These are phyloP conservation scores for Salix viminalis DNA, from an alignment of 345 rosid species.

Conservation along the genomic window DNA sequence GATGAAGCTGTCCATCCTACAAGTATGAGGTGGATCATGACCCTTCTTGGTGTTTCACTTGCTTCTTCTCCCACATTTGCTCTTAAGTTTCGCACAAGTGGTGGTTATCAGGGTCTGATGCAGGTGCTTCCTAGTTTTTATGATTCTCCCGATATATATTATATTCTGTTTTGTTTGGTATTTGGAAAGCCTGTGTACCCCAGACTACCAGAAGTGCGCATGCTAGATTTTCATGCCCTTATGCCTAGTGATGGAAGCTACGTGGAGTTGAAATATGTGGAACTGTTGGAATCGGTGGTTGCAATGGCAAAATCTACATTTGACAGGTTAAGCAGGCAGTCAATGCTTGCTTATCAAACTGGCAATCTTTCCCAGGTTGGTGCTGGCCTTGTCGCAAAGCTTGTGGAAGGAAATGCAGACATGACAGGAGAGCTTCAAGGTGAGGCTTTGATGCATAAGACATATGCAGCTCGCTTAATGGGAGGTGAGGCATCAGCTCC, in stretches of 20 bases:
- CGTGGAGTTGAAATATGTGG: slow-evolving; percentile 82
- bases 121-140: slow-evolving; percentile 89
- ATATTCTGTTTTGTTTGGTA: slow-evolving; percentile 86
- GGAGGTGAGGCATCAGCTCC: slow-evolving; percentile 99
- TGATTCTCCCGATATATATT: slow-evolving; percentile 98
- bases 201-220: slow-evolving; percentile 94
- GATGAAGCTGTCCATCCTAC: slow-evolving; percentile 99
- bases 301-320: slow-evolving; percentile 95
- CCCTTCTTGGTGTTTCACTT: slow-evolving; percentile 93
- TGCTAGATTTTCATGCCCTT: slow-evolving; percentile 98
- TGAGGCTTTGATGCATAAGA: slow-evolving; percentile 99
- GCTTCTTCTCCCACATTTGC: slow-evolving; percentile 92
- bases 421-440: slow-evolving; percentile 99
- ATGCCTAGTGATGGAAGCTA: slow-evolving; percentile 81
- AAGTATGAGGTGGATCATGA: slow-evolving; percentile 99
- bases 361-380: slow-evolving; percentile 88
- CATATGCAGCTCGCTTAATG: slow-evolving; percentile 97
- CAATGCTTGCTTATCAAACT: slow-evolving; percentile 83
- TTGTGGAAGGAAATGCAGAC: slow-evolving; percentile 83
- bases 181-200: slow-evolving; percentile 97
- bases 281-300: slow-evolving; percentile 84
- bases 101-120: slow-evolving; percentile 88
- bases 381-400: slow-evolving; percentile 89
- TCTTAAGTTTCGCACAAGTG: slow-evolving; percentile 86
- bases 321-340: slow-evolving; percentile 81